phyloP scores from a whole-genome alignment of 139 green algal genomes.

The Dunaliella sp. region DNA sequence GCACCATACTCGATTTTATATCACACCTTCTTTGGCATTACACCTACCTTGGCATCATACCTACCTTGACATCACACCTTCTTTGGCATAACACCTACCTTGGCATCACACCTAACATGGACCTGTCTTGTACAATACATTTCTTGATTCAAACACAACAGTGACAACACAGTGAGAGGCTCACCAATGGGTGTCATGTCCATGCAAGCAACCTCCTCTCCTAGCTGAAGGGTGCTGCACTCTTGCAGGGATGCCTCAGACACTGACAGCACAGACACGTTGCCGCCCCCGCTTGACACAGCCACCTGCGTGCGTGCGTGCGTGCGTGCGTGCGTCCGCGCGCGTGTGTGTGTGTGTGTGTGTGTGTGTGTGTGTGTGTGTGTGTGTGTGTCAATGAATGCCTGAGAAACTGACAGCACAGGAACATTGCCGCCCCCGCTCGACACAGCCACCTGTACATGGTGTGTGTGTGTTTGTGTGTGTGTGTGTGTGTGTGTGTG shows the following conservation, averaged over 20 bases:
- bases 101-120: too few relatives aligned
- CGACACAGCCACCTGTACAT: background rate
- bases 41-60: too few relatives aligned
- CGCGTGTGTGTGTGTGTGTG: background rate
- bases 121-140: too few relatives aligned
- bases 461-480: background rate
- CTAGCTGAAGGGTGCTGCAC: conserved; percentile 47
- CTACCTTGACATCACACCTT: too few relatives aligned
- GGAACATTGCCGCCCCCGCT: background rate
- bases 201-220: conserved; percentile 86
- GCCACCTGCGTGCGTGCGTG: conserved; percentile 56
- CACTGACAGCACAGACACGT: conserved; percentile 74
- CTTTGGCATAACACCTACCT: too few relatives aligned
- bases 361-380: conserved; percentile 26
- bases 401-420: too few relatives aligned
- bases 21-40: too few relatives aligned
- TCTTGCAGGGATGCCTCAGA: conserved; percentile 51
- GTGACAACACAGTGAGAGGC: background rate
- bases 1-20: too few relatives aligned
- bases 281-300: conserved; percentile 65
- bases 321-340: conserved; percentile 34
- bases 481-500: background rate
- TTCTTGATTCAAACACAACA: background rate
- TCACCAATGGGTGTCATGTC: conserved; percentile 51
- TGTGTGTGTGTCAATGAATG: background rate